These are phyloP conservation scores for Tephrocybe rancida DNA, from an alignment of 768 basidiomycete genomes.

Conservation along the genomic window DNA sequence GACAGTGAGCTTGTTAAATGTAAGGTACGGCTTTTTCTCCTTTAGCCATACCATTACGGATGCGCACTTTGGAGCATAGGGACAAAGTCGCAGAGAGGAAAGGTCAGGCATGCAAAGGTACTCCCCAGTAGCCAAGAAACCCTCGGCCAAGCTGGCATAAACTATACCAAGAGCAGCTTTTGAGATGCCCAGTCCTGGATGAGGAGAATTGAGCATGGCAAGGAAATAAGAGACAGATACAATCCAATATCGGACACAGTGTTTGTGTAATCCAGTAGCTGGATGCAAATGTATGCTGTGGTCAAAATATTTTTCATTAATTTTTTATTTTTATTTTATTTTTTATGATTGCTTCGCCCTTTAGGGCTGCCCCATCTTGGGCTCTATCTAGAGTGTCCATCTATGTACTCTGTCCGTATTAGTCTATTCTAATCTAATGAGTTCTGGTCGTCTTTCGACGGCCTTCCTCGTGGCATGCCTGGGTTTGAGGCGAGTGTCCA, in stretches of 20 bases:
- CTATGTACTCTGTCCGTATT: no score
- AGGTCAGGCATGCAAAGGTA: conserved; percentile 62
- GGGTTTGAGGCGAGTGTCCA: no score
- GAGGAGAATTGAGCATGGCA: conserved; percentile 48
- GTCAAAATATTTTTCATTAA: no score
- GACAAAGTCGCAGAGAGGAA: conserved; percentile 49
- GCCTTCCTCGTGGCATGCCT: no score
- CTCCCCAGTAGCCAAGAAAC: conserved; percentile 56
- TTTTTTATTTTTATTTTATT: no score
- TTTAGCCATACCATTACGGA: conserved; percentile 71
- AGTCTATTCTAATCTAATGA: no score
- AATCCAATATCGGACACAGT: conserved; percentile 59
- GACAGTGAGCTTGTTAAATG: conserved; percentile 32
- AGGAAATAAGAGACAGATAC: conserved; percentile 57
- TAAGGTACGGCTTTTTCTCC: conserved; percentile 47
- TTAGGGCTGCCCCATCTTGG: no score
- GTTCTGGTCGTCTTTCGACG: no score
- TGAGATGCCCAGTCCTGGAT: conserved; percentile 55
- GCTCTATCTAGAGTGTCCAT: no score
- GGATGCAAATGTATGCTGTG: conserved; percentile 54
- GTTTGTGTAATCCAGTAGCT: conserved; percentile 70
- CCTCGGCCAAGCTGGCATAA: conserved; percentile 44
- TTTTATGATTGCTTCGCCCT: no score
- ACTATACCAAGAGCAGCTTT: conserved; percentile 56
- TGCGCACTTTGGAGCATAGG: conserved; percentile 63